Evolutionary conservation across 345 rosid species (phyloP).

Genomic region (Eucalyptus coolabah): DNA sequence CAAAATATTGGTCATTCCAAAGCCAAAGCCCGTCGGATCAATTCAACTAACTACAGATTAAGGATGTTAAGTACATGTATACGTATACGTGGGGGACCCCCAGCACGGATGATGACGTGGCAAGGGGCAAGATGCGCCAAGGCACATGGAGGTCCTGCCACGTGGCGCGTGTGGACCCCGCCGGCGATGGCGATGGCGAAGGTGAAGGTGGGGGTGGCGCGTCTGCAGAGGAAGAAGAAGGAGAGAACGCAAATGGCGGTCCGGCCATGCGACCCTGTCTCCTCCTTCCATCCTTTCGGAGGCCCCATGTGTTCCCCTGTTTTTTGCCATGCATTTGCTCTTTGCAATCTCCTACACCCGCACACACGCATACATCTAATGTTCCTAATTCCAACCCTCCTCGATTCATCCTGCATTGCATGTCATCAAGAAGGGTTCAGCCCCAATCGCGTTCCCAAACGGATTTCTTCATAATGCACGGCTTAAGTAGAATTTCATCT

Average conservation of each 20-base stretch:
- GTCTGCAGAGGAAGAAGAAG: neutral
- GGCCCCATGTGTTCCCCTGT: neutral
- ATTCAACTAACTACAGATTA: neutral
- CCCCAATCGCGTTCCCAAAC: accelerated
- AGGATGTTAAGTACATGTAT: neutral
- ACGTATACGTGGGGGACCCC: neutral
- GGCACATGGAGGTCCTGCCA: neutral
- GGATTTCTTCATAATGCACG: neutral
- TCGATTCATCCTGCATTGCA: neutral
- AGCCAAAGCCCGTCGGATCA: neutral
- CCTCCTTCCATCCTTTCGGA: neutral
- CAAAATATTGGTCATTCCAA: neutral
- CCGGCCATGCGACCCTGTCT: neutral
- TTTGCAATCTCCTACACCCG: neutral
- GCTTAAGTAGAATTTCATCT: neutral
- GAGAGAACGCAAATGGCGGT: neutral
- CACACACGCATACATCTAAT: neutral
- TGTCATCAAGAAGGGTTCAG: too few relatives aligned
- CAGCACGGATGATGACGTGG: neutral
- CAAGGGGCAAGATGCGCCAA: neutral
- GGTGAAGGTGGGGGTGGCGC: neutral
- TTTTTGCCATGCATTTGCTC: neutral
- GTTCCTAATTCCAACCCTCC: neutral
- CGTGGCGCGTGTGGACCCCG: neutral
- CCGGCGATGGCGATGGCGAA: neutral